These are phyloP conservation scores for Metschnikowia corniflorae DNA, from an alignment of 805 yeast genomes.

Conservation along the genomic window DNA sequence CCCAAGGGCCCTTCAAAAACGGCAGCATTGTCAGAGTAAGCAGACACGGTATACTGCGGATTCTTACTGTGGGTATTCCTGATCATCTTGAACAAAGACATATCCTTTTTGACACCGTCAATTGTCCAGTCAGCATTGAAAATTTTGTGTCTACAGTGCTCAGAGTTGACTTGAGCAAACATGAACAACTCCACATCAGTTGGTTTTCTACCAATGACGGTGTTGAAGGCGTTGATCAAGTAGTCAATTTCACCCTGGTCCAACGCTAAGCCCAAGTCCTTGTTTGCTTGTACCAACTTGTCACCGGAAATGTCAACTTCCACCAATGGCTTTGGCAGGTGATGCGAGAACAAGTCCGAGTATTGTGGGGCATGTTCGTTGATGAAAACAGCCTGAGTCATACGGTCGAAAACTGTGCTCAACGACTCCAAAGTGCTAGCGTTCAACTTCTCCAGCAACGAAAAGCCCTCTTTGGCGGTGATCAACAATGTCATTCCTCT, in stretches of 20 bases:
- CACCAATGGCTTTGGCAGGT: constrained; percentile 78
- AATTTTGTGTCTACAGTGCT: constrained; percentile 98
- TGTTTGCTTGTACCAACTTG: constrained; percentile 72
- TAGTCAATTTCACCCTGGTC: constrained; percentile 92
- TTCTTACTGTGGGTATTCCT: constrained; percentile 82
- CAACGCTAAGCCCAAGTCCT: constrained; percentile 85
- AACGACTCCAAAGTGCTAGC: constrained; percentile 51
- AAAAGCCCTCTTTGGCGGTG: constrained; percentile 52
- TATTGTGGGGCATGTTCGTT: constrained; percentile 59
- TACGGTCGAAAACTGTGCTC: constrained; percentile 80
- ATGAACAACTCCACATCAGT: constrained; percentile 97
- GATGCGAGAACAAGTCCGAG: constrained; percentile 72
- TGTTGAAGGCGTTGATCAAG: constrained; percentile 75
- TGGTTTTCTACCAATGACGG: constrained; percentile 78
- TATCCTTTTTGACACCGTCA: constrained; percentile 71
- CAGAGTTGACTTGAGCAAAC: constrained; percentile 99
- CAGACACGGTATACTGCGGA: constrained; percentile 83
- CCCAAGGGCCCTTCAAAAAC: constrained; percentile 84
- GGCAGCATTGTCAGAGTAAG: constrained; percentile 97
- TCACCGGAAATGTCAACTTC: constrained; percentile 62
- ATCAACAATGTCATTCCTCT: constrained; percentile 80
- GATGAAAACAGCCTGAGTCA: constrained; percentile 75
- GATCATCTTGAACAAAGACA: constrained; percentile 88
- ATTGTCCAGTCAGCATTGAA: constrained; percentile 98
- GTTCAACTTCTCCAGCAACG: constrained; percentile 45